Base-by-base conservation (phyloP, 2,329 filamentous ascomycete genomes). In the Colletotrichum cereale region DNA sequence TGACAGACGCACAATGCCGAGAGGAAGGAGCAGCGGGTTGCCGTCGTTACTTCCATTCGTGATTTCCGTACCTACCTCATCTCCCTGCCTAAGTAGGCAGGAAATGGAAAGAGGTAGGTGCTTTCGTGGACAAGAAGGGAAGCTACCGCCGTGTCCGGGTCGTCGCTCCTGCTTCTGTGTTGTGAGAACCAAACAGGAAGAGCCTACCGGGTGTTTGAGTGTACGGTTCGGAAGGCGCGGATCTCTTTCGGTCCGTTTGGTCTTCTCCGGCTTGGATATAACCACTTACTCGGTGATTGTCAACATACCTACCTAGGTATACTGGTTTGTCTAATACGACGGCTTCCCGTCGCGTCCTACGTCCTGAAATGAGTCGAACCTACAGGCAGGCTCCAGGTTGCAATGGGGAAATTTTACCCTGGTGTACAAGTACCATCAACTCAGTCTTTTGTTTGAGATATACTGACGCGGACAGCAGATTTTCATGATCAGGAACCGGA, bases 21-120 rank as follows among this genome's bases (percentile, higher is more conserved):
- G n/a, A 42, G 50, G 62, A 56, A 56, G 38, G 62, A 52, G 50
- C 62, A 50, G 62, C 26, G 31, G 26, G 36, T 56, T 36, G 48
- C 62, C 36, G 26, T 48, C 42, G 56, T 55, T 21, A 48, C 63
- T 70, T 62, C 40, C 56, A n/a, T 3, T 7, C 21, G 62, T 24
- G 1, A 3, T n/a, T 50, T 16, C 48, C 14, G 2, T 50, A 7
- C 14, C 47, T 57, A 29, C 29, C 55, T 40, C 12, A 26, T 21
- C 31, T 26, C 18, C 12, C 12, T 18, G n/a, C n/a, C n/a, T n/a
- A n/a, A n/a, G n/a, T n/a, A n/a, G n/a, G 36, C 24, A 55, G 24
- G 36, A 55, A 26, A 26, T 63, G 34, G 29, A 14, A 50, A 36
- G 34, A n/a, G 26, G 24, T 26, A 42, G 24, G 7, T 53, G 34